Evolutionary conservation across 2,329 filamentous ascomycete genomes (phyloP).

Genomic region (Penicillium freii): DNA sequence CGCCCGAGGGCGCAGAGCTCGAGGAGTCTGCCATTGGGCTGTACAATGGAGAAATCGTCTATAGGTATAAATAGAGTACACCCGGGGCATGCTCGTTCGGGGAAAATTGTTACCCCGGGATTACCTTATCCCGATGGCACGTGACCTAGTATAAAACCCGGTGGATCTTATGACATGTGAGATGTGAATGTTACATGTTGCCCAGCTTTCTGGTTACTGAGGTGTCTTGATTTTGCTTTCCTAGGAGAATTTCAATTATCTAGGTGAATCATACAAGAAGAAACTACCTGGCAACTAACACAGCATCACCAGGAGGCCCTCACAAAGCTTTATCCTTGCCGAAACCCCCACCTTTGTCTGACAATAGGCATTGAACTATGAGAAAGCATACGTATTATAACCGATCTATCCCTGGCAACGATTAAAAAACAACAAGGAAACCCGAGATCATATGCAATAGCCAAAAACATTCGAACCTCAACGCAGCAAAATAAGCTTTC

Average conservation of each 20-base stretch:
- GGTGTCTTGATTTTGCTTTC: not conserved
- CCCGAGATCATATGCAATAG: too few relatives aligned
- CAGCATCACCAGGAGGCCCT: not conserved
- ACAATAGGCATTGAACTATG: not conserved
- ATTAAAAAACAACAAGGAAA: too few relatives aligned
- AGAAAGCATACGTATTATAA: too few relatives aligned
- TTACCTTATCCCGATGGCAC: constrained; percentile 17
- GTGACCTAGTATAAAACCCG: constrained; percentile 2
- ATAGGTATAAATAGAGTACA: not conserved
- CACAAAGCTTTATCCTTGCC: not conserved
- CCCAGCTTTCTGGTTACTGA: not conserved
- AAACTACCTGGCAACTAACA: not conserved
- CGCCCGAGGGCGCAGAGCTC: constrained; percentile 36
- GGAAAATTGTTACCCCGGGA: constrained; percentile 21
- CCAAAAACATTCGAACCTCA: too few relatives aligned
- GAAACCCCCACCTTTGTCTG: too few relatives aligned
- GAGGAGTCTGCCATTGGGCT: constrained; percentile 38
- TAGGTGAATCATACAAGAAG: not conserved
- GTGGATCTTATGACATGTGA: not conserved
- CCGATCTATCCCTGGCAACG: too few relatives aligned
- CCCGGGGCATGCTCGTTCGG: constrained; percentile 7
- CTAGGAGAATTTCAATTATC: not conserved
- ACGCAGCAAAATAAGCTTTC: too few relatives aligned
- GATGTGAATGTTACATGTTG: not conserved
- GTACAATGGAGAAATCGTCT: not conserved